Evolutionary conservation across 306 rosid species (phyloP), one percentile per base, ranked within the genome.

Genomic region (Urtica urens): DNA sequence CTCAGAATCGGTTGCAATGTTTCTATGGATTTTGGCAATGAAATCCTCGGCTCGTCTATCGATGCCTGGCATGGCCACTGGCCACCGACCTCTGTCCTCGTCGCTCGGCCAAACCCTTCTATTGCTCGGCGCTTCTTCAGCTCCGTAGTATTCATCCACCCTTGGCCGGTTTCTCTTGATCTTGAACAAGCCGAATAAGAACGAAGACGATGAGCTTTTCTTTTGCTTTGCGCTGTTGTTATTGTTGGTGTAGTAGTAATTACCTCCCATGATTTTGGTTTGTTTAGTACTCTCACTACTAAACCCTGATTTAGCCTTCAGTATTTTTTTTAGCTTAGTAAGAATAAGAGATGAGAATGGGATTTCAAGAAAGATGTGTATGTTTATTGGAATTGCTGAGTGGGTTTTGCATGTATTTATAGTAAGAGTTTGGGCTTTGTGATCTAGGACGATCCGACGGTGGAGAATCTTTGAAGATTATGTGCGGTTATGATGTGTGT

Each of bases 31-130:
- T 55, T 28, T 27, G 59, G 72, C 46, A 49, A 87, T 80, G 63
- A 22, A 80, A 54, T 43, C 82, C 1, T 69, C 60, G 16, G 97
- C 95, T 46, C 68, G 83, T 59, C 40, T 58, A 44, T 88, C 82
- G 57, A 88, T 77, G 24, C 60, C 78, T 49, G 79, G 97, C 53
- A 81, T 95, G 10, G 88, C 94, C 0, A 80, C 86, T 4, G 40
- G 40, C 40, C 40, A 35, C 0, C 67, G 59, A 7, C 62, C 77
- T 65, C 53, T 78, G 64, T 88, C 97, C 18, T 65, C 86, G 8
- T 84, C 90, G 41, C 93, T 88, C 1, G 93, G 93, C 88, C 86
- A 84, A 17, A 81, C 74, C 72, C 57, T 81, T 15, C 62, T 38
- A 1, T 55, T 29, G 50, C 64, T 80, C 39, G 49, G 5, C 14